Percentiles rank a stretch among this genome's conserved stretches.
Evolutionary conservation across 495 filamentous ascomycete species (phyloP).

Genomic region (Hyaloscypha finlandica): DNA sequence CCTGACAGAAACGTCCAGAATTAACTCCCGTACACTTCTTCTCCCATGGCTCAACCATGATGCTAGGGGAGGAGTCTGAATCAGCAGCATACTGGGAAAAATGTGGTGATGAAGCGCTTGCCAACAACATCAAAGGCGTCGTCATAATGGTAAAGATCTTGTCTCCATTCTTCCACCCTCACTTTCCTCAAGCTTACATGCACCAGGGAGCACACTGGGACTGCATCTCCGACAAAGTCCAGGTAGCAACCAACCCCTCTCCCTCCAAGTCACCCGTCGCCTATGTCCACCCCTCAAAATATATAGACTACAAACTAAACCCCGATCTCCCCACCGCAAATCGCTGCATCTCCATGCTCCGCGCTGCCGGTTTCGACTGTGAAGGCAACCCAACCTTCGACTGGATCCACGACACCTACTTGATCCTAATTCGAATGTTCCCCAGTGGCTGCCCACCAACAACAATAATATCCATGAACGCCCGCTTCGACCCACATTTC

Average conservation of each 20-base stretch:
- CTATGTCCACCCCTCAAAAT: slow-evolving; percentile 60
- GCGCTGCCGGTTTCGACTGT: slow-evolving; percentile 50
- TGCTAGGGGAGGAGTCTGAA: slow-evolving; percentile 60
- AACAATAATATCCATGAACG: slow-evolving; percentile 59
- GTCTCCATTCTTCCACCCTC: not conserved
- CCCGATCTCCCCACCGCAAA: slow-evolving; percentile 52
- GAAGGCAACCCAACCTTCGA: slow-evolving; percentile 51
- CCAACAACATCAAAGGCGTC: slow-evolving; percentile 55
- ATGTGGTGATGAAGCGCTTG: slow-evolving; percentile 60
- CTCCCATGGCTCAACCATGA: slow-evolving; percentile 69
- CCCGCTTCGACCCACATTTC: slow-evolving; percentile 61
- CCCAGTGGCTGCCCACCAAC: slow-evolving; percentile 56
- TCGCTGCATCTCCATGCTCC: slow-evolving; percentile 47
- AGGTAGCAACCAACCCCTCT: slow-evolving; percentile 56
- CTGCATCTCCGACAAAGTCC: slow-evolving; percentile 45
- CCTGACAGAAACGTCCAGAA: not conserved
- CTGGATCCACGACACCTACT: slow-evolving; percentile 67
- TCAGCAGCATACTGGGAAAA: slow-evolving; percentile 63
- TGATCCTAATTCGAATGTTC: slow-evolving; percentile 66
- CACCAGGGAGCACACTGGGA: slow-evolving; percentile 64
- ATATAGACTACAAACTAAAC: slow-evolving; percentile 55
- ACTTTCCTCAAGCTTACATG: not conserved
- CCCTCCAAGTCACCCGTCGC: slow-evolving; percentile 58
- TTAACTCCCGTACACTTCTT: slow-evolving; percentile 62
- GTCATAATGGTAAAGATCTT: slow-evolving; percentile 57